Conservation (phyloP, 345 rosid genomes). For the Odontarrhena argentea region DNA sequence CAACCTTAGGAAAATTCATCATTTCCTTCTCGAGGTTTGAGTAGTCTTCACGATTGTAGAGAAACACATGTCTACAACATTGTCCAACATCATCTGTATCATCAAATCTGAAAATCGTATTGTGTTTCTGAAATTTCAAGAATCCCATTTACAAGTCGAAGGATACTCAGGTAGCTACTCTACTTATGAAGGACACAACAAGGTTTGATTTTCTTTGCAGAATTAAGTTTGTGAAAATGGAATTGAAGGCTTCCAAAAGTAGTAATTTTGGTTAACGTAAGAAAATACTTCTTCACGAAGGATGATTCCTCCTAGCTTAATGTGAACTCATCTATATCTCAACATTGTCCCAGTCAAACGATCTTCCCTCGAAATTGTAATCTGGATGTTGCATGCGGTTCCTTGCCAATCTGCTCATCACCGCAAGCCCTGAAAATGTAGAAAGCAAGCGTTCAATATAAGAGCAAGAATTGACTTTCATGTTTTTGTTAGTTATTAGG, state of each 20-base stretch:
- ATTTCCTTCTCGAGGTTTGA: conserved; percentile 3
- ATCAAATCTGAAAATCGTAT: conserved; percentile 18
- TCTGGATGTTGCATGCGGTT: conserved; percentile 57
- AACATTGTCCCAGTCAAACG: conserved; percentile 60
- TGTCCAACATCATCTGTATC: neutral
- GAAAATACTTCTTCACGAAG: conserved; percentile 13
- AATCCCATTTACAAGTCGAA: conserved; percentile 10
- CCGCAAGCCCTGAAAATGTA: conserved; percentile 65
- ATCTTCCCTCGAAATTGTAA: conserved; percentile 45
- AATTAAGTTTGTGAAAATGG: conserved; percentile 23
- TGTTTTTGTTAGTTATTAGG: neutral
- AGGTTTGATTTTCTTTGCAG: conserved; percentile 20
- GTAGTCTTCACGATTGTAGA: conserved; percentile 17
- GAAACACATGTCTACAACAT: conserved; percentile 18
- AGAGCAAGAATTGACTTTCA: conserved; percentile 14
- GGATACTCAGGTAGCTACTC: conserved; percentile 17
- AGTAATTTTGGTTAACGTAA: conserved; percentile 28
- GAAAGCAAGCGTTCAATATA: conserved; percentile 12
- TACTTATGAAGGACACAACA: conserved; percentile 21
- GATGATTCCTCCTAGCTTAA: conserved; percentile 27
- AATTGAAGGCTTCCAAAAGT: conserved; percentile 1
- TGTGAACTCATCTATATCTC: conserved; percentile 46
- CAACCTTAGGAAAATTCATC: neutral
- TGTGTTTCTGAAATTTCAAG: conserved; percentile 17
- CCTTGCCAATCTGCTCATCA: conserved; percentile 71